A percentile compares a stretch with the other conserved stretches of the same genome.
phyloP scores from a whole-genome alignment of 257 asterid genomes.

The Solanum sparsipilum region DNA sequence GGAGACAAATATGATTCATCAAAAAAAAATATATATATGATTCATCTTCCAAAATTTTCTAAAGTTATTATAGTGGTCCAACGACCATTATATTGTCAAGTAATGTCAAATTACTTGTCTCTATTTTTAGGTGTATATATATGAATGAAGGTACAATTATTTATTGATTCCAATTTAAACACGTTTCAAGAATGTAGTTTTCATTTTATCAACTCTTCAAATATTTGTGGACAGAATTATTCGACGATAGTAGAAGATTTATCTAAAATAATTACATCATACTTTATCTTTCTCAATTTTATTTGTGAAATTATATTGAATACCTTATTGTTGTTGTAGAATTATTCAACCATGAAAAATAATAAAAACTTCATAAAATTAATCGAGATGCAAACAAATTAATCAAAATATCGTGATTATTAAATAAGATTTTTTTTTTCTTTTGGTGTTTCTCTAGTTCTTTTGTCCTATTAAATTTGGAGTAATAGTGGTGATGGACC shows the following conservation, averaged over 20 bases:
- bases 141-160: neutral
- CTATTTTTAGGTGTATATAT: neutral
- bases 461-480: neutral
- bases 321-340: neutral
- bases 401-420: neutral
- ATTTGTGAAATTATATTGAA: neutral
- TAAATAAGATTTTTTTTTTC: neutral
- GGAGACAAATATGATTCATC: neutral
- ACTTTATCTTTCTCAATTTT: accelerated
- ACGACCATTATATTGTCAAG: neutral
- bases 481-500: neutral
- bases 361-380: neutral
- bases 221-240: neutral
- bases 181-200: neutral
- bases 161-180: neutral
- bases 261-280: neutral
- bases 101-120: neutral
- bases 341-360: neutral
- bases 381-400: neutral
- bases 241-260: neutral
- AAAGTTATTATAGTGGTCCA: neutral
- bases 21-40: neutral
- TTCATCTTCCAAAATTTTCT: neutral
- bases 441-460: neutral
- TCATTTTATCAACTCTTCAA: neutral